These are phyloP conservation scores for Mortierella sp. DNA, from an alignment of 371 early-diverging fungal species.

Conservation along the genomic window DNA sequence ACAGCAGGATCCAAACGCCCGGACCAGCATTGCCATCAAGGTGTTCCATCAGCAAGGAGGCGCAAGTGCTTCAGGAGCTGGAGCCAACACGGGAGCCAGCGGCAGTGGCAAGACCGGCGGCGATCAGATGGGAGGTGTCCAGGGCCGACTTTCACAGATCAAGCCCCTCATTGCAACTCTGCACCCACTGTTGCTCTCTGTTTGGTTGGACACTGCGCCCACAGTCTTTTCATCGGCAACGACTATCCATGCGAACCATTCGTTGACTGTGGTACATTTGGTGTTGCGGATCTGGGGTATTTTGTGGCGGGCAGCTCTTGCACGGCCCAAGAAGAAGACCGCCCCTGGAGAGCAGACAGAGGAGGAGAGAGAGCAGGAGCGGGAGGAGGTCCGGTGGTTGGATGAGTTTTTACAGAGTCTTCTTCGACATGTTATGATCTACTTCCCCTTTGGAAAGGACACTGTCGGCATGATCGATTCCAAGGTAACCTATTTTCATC, in stretches of 20 bases:
- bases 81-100: slow-evolving; percentile 27
- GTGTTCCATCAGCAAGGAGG: slow-evolving; percentile 51
- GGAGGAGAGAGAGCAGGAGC: slow-evolving; percentile 31
- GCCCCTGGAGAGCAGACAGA: slow-evolving; percentile 20
- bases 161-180: slow-evolving; percentile 66
- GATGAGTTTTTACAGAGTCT: slow-evolving; percentile 67
- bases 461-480: slow-evolving; percentile 62
- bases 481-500: slow-evolving; percentile 58
- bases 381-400: slow-evolving; percentile 57
- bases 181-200: slow-evolving; percentile 75
- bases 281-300: slow-evolving; percentile 72
- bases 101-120: slow-evolving; percentile 24
- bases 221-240: slow-evolving; percentile 65
- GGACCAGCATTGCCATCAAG: slow-evolving; percentile 32
- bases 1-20: slow-evolving; percentile 10
- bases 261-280: slow-evolving; percentile 64
- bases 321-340: slow-evolving; percentile 32
- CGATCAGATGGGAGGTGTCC: slow-evolving; percentile 44
- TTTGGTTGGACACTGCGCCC: slow-evolving; percentile 84
- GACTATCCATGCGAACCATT: slow-evolving; percentile 58
- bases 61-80: slow-evolving; percentile 43
- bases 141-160: slow-evolving; percentile 37
- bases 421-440: slow-evolving; percentile 74
- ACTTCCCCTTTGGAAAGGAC: slow-evolving; percentile 83
- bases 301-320: slow-evolving; percentile 77